These are phyloP conservation scores for Boletus barrowsii DNA, from an alignment of 768 basidiomycete genomes.

Conservation along the genomic window DNA sequence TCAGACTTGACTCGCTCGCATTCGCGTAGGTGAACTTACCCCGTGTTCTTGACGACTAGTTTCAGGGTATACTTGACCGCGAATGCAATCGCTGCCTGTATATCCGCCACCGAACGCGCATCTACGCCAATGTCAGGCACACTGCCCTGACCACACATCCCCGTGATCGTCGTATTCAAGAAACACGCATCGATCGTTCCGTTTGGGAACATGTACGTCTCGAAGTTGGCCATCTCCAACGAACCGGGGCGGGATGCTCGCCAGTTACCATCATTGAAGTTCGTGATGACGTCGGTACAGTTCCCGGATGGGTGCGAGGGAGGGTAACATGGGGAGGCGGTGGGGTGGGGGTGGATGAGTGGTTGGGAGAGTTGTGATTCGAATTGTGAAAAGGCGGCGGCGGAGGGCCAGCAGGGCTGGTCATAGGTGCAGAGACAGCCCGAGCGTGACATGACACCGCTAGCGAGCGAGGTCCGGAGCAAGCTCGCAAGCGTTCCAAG, in stretches of 20 bases:
- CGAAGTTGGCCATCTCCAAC: conserved; percentile 35
- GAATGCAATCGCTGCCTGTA: conserved; percentile 23
- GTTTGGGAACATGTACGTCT: conserved; percentile 36
- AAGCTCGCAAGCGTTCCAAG: not conserved
- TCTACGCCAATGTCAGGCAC: conserved; percentile 24
- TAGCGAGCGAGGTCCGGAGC: not conserved
- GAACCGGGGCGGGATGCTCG: conserved; percentile 40
- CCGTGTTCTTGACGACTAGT: conserved; percentile 25
- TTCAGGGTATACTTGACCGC: conserved; percentile 14
- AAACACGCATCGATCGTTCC: conserved; percentile 42
- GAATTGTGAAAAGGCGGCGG: conserved; percentile 32
- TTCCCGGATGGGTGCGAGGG: conserved; percentile 33
- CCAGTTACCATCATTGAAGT: conserved; percentile 37
- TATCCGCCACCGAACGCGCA: conserved; percentile 15
- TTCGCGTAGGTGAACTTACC: conserved; percentile 1
- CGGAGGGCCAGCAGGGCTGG: conserved; percentile 43
- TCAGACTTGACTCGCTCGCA: not conserved
- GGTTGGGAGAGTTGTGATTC: conserved; percentile 41
- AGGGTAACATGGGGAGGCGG: conserved; percentile 43
- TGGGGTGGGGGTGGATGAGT: conserved; percentile 40
- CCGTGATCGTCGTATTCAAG: conserved; percentile 30
- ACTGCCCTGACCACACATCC: conserved; percentile 18
- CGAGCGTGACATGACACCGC: not conserved
- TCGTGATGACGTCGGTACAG: conserved; percentile 32
- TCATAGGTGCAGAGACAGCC: conserved; percentile 37